These are phyloP conservation scores for Talaromyces stipitatus DNA, from an alignment of 495 filamentous ascomycete genomes.

Conservation along the genomic window DNA sequence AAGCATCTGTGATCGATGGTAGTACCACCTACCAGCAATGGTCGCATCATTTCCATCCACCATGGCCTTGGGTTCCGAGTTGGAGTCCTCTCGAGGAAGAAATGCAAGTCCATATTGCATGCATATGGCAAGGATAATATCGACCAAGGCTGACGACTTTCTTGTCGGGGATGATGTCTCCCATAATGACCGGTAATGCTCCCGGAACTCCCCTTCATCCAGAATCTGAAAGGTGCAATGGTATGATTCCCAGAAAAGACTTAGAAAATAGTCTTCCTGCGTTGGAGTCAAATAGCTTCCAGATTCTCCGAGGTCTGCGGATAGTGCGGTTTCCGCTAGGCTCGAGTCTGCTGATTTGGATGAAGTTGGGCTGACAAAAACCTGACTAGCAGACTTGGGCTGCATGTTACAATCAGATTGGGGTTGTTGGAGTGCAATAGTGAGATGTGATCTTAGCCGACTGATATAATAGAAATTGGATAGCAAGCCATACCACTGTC, in stretches of 20 bases:
- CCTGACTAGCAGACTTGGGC: too few relatives aligned
- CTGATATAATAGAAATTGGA: conserved; percentile 22
- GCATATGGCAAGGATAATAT: conserved; percentile 43
- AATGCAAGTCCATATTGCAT: conserved; percentile 30
- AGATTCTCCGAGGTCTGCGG: not conserved
- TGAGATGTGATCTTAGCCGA: conserved; percentile 22
- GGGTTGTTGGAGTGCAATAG: conserved; percentile 12
- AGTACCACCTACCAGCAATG: conserved; percentile 37
- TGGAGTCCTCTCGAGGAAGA: conserved; percentile 17
- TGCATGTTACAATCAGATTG: conserved; percentile 9
- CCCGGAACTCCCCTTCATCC: conserved; percentile 35
- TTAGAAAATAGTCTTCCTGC: conserved; percentile 45
- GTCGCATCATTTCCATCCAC: conserved; percentile 26
- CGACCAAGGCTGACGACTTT: conserved; percentile 34
- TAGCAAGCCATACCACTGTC: conserved; percentile 21
- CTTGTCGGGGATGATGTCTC: conserved; percentile 10
- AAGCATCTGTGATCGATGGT: conserved; percentile 37
- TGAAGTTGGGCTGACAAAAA: conserved; percentile 4
- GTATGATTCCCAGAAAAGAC: conserved; percentile 42
- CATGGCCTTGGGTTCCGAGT: not conserved
- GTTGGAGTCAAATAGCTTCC: conserved; percentile 5
- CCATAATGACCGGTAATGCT: conserved; percentile 39
- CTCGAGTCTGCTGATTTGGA: conserved; percentile 5
- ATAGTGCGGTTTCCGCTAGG: conserved; percentile 2
- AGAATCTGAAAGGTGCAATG: conserved; percentile 29